These are phyloP conservation scores for Fusarium sp. DNA, from an alignment of 2,329 filamentous ascomycete species.

Conservation along the genomic window DNA sequence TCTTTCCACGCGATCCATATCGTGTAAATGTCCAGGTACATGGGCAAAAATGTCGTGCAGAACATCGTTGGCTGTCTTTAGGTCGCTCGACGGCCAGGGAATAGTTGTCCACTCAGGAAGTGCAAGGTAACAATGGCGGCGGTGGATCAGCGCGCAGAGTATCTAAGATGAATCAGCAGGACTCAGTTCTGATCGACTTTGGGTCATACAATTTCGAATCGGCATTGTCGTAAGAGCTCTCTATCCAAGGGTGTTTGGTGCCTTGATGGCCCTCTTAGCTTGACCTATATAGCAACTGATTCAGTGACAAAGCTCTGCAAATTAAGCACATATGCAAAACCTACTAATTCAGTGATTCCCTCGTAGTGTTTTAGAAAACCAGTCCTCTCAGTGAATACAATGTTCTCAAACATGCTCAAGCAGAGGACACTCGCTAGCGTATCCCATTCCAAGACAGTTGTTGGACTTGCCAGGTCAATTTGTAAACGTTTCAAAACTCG, in stretches of 20 bases:
- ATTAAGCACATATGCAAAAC: accelerated
- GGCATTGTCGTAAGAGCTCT: conserved; percentile 25
- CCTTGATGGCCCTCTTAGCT: conserved; percentile 15
- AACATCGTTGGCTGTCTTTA: conserved; percentile 13
- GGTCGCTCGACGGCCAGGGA: background rate
- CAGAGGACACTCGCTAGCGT: conserved; percentile 30
- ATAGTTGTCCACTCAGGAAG: conserved; percentile 12
- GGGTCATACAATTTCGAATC: conserved; percentile 22
- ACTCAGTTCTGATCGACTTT: accelerated
- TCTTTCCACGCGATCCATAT: conserved; percentile 1
- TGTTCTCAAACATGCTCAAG: conserved; percentile 23
- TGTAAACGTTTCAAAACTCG: conserved; percentile 9
- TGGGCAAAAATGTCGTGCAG: conserved; percentile 23
- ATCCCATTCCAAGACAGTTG: conserved; percentile 13
- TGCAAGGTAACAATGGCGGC: conserved; percentile 18
- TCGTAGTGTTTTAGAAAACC: conserved; percentile 29
- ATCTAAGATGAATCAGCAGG: conserved; percentile 2
- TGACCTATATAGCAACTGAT: background rate
- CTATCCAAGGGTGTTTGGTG: conserved; percentile 8
- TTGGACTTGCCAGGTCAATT: background rate
- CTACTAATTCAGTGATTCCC: conserved; percentile 17
- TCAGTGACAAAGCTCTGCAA: background rate
- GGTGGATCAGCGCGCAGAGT: conserved; percentile 9
- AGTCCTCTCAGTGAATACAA: conserved; percentile 22
- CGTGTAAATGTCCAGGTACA: conserved; percentile 15